phyloP scores from a whole-genome alignment of 768 basidiomycete species.

The Mycena rebaudengoi region DNA sequence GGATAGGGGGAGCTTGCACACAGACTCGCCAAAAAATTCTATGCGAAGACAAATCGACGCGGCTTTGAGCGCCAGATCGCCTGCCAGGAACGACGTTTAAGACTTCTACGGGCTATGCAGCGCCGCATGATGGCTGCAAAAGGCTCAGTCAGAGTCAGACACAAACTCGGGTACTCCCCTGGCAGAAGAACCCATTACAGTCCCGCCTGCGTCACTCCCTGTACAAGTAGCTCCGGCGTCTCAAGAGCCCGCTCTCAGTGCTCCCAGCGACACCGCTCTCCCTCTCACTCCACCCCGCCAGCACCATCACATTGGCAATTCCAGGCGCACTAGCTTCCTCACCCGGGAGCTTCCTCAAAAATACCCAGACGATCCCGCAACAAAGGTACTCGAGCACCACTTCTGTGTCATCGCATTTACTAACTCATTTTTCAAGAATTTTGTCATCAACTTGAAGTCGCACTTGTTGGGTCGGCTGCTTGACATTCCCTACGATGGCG shows the following conservation, averaged over 20 bases:
- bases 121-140: neutral
- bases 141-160: neutral
- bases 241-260: too few relatives aligned
- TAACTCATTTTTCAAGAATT: neutral
- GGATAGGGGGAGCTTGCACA: conserved; percentile 44
- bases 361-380: neutral
- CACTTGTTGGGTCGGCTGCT: neutral
- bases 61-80: neutral
- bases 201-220: too few relatives aligned
- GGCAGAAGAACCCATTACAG: too few relatives aligned
- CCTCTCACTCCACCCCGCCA: too few relatives aligned
- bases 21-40: neutral
- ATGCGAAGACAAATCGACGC: neutral
- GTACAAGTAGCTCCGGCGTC: too few relatives aligned
- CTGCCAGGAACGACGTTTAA: neutral
- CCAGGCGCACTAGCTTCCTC: too few relatives aligned
- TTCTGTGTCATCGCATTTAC: neutral
- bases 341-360: neutral
- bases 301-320: too few relatives aligned
- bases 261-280: too few relatives aligned
- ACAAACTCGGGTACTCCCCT: neutral
- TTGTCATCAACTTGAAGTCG: neutral
- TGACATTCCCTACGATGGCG: neutral
- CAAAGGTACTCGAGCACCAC: neutral
- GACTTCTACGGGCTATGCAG: neutral